phyloP scores from a whole-genome alignment of 2,329 filamentous ascomycete species.

The Penicillium sp. region DNA sequence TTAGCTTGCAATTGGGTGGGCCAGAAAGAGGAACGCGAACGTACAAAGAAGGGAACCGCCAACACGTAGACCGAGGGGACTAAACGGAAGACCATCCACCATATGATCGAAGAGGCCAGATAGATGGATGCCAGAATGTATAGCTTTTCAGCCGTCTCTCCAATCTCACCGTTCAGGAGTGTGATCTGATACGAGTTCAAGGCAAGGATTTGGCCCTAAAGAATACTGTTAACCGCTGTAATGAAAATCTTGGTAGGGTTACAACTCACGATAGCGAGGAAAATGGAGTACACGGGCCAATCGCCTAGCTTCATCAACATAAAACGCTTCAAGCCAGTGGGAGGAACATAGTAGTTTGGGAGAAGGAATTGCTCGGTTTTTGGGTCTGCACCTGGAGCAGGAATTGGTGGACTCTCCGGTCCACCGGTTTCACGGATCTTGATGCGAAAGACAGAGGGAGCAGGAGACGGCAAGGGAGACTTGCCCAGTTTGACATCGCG shows the following conservation, averaged over 20 bases:
- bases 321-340: constrained; percentile 56
- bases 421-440: constrained; percentile 34
- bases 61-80: not conserved
- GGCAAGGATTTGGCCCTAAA: constrained; percentile 59
- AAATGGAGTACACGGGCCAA: constrained; percentile 65
- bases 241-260: not conserved
- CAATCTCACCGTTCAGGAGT: constrained; percentile 63
- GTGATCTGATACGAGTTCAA: constrained; percentile 69
- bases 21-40: not conserved
- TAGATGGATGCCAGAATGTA: constrained; percentile 64
- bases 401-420: constrained; percentile 37
- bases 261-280: constrained; percentile 51
- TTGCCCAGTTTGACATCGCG: constrained; percentile 60
- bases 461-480: constrained; percentile 37
- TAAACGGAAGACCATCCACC: constrained; percentile 63
- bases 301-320: constrained; percentile 60
- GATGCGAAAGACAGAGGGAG: constrained; percentile 34
- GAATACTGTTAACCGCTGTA: not conserved
- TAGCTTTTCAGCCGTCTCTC: constrained; percentile 59
- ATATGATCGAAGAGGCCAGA: constrained; percentile 57
- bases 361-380: constrained; percentile 56
- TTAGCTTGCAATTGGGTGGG: not conserved
- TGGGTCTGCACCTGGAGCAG: constrained; percentile 9
- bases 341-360: constrained; percentile 57
- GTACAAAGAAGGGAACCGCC: not conserved